Evolutionary conservation across 2,329 filamentous ascomycete genomes (phyloP).

Genomic region (Mycosphaerella sp.): DNA sequence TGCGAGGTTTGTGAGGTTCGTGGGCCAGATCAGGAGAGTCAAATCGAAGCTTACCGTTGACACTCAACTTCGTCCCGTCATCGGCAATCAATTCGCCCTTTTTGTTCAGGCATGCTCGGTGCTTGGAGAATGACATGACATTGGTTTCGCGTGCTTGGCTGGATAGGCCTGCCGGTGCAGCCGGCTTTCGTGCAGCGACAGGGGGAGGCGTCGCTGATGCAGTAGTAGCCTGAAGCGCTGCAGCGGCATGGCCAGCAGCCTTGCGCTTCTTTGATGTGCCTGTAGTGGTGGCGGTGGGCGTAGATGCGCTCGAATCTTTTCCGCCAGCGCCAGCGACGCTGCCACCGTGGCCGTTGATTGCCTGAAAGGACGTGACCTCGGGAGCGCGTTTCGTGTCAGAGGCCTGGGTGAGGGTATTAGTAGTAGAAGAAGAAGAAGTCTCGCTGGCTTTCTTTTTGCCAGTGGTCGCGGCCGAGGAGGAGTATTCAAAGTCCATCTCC

Average conservation of each 20-base stretch:
- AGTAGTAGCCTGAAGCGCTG: constrained; percentile 22
- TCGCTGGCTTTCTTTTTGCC: constrained; percentile 34
- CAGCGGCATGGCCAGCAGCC: constrained; percentile 47
- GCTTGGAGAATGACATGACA: constrained; percentile 79
- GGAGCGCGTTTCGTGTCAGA: constrained; percentile 13
- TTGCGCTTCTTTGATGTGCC: constrained; percentile 75
- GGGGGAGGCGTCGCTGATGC: constrained; percentile 23
- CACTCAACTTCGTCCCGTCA: constrained; percentile 73
- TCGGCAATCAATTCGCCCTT: constrained; percentile 78
- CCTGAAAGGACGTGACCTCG: constrained; percentile 6
- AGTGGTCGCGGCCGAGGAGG: constrained; percentile 33
- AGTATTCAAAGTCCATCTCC: constrained; percentile 78
- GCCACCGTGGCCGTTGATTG: constrained; percentile 11
- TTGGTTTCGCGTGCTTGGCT: constrained; percentile 60
- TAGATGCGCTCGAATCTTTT: constrained; percentile 36
- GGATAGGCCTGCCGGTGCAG: constrained; percentile 37
- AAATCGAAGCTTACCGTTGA: constrained; percentile 65
- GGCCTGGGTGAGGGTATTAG: constrained; percentile 4
- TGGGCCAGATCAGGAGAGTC: constrained; percentile 12
- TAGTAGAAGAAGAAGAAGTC: constrained; percentile 1
- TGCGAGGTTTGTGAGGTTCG: constrained; percentile 5
- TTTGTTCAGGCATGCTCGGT: constrained; percentile 57
- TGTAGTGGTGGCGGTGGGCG: constrained; percentile 54
- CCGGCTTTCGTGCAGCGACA: constrained; percentile 25
- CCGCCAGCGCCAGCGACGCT: constrained; percentile 1